Percentiles rank a stretch among this genome's conserved stretches.
These are phyloP conservation scores for Geotrichum bryndzae DNA, from an alignment of 1,139 yeast species.

Conservation along the genomic window DNA sequence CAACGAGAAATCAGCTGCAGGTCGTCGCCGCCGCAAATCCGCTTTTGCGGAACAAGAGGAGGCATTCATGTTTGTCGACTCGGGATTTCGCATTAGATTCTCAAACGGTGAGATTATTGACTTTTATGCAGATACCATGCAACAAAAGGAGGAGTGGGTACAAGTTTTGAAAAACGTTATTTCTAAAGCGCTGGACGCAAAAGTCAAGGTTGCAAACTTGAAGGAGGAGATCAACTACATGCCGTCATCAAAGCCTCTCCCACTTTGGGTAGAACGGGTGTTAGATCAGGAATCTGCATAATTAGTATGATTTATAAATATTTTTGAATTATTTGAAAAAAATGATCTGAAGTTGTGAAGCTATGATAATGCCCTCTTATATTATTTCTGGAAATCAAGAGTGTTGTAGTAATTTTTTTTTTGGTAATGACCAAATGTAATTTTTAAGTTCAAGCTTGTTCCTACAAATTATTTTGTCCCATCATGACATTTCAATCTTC, in stretches of 20 bases:
- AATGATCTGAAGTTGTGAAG: background rate
- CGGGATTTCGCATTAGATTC: constrained; percentile 51
- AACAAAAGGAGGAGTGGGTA: constrained; percentile 51
- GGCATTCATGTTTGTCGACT: constrained; percentile 26
- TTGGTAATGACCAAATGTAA: background rate
- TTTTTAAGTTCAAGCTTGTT: background rate
- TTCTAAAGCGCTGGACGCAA: constrained; percentile 8
- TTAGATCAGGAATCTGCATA: background rate
- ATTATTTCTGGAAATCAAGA: background rate
- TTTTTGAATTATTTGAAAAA: background rate
- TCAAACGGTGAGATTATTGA: constrained; percentile 64
- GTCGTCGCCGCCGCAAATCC: constrained; percentile 27
- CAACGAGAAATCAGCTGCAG: constrained; percentile 26
- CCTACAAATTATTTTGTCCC: background rate
- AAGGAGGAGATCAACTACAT: background rate
- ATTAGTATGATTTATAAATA: background rate
- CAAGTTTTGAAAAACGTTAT: constrained; percentile 22
- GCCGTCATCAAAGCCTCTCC: background rate
- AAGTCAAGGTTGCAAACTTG: constrained; percentile 2
- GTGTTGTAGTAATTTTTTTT: too few relatives aligned
- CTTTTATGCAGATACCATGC: constrained; percentile 55
- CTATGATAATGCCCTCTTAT: background rate
- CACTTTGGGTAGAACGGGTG: constrained; percentile 5
- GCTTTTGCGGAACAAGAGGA: constrained; percentile 31
- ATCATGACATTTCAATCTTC: background rate